A percentile compares a stretch with the other conserved stretches of the same genome.
These are phyloP conservation scores for Exophiala calicioides DNA, from an alignment of 2,329 filamentous ascomycete species.

Conservation along the genomic window DNA sequence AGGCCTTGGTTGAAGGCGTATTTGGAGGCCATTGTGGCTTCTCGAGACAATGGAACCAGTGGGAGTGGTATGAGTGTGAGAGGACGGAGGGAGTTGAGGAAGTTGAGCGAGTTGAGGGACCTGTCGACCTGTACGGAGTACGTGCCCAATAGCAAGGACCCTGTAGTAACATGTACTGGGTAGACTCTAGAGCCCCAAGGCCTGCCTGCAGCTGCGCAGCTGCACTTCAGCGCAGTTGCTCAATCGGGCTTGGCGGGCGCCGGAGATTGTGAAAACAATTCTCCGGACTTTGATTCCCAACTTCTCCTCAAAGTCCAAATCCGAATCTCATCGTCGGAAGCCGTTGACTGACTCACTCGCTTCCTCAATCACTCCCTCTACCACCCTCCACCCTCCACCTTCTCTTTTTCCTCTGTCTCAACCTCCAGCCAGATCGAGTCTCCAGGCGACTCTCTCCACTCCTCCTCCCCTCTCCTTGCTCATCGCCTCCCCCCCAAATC, in stretches of 20 bases:
- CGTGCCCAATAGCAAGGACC: too few relatives aligned
- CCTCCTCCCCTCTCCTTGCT: conserved; percentile 8
- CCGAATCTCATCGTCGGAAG: conserved; percentile 1
- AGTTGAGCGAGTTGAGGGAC: too few relatives aligned
- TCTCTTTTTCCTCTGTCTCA: conserved; percentile 3
- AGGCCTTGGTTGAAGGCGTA: conserved; percentile 86
- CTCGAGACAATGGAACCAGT: conserved; percentile 1
- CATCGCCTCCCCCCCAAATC: conserved; percentile 1
- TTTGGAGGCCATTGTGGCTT: conserved; percentile 75
- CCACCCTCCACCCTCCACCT: background rate
- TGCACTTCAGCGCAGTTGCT: background rate
- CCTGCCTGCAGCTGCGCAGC: background rate
- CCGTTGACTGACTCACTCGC: background rate
- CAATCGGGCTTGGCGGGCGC: background rate
- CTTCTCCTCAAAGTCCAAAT: conserved; percentile 9
- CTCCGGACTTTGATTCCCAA: conserved; percentile 3
- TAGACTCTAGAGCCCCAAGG: too few relatives aligned
- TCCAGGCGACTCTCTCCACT: conserved; percentile 18
- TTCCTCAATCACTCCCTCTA: background rate
- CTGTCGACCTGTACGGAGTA: too few relatives aligned
- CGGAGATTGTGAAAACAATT: conserved; percentile 19
- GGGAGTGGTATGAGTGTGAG: too few relatives aligned
- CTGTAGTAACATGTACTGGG: too few relatives aligned
- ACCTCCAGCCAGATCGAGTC: background rate
- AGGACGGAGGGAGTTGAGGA: too few relatives aligned